A percentile compares a stretch with the other conserved stretches of the same genome.
phyloP scores from a whole-genome alignment of 345 rosid species.

The Pugionium cornutum region DNA sequence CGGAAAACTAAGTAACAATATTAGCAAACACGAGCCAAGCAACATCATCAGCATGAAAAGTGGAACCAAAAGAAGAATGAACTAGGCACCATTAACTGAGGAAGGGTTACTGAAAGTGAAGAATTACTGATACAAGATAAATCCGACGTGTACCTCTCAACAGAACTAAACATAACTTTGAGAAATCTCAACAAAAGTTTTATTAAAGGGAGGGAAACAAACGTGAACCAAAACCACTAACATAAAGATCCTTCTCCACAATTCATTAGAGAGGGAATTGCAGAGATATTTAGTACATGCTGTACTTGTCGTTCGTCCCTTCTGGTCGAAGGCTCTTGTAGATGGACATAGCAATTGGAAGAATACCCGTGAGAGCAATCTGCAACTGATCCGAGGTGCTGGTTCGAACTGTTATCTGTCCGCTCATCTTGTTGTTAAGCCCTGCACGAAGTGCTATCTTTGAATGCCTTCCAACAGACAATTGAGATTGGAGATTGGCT shows the following conservation, averaged over 20 bases:
- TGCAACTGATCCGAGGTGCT: constrained; percentile 95
- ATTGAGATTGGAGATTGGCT: constrained; percentile 86
- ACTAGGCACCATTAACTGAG: too few relatives aligned
- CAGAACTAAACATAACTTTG: constrained; percentile 41
- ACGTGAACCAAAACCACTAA: constrained; percentile 22
- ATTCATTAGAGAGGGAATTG: neutral
- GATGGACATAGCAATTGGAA: constrained; percentile 69
- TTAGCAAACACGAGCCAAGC: too few relatives aligned
- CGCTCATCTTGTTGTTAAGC: constrained; percentile 89
- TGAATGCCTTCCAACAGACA: constrained; percentile 70
- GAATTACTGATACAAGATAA: constrained; percentile 38
- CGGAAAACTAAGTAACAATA: too few relatives aligned
- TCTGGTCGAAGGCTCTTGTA: constrained; percentile 75
- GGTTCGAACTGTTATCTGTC: constrained; percentile 74
- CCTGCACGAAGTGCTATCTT: constrained; percentile 89
- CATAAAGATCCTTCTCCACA: constrained; percentile 27
- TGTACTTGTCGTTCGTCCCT: constrained; percentile 53
- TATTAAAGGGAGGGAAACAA: constrained; percentile 29
- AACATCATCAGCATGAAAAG: too few relatives aligned
- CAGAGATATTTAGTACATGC: constrained; percentile 54
- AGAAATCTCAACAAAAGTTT: constrained; percentile 37
- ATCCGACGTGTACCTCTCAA: constrained; percentile 41
- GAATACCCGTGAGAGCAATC: constrained; percentile 71
- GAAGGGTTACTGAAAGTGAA: constrained; percentile 31
- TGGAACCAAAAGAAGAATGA: too few relatives aligned